Conservation (phyloP, 2,329 filamentous ascomycete genomes). For the Aspergillus tamarii region DNA sequence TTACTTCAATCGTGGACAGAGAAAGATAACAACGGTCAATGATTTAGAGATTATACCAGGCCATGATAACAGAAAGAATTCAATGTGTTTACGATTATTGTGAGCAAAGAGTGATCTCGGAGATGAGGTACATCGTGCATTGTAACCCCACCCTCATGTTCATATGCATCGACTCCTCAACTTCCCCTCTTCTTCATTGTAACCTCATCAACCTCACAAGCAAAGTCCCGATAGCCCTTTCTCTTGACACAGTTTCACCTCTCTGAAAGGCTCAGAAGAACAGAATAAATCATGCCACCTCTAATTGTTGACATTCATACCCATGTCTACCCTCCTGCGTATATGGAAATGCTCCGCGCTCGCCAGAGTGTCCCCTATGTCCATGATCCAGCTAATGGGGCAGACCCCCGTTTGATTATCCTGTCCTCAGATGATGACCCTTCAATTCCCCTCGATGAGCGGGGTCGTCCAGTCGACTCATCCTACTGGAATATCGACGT, state of each 20-base stretch:
- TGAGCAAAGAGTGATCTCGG: not conserved
- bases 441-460: conserved; percentile 45
- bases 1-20: not conserved
- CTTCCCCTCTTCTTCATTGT: conserved; percentile 9
- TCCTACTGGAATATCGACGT: conserved; percentile 80
- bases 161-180: not conserved
- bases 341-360: conserved; percentile 60
- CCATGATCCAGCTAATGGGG: conserved; percentile 40
- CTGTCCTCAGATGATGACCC: conserved; percentile 50
- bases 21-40: not conserved
- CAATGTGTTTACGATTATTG: not conserved
- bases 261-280: conserved; percentile 4
- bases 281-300: conserved; percentile 28
- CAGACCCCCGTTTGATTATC: conserved; percentile 49
- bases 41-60: not conserved
- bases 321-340: conserved; percentile 65
- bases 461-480: conserved; percentile 79
- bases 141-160: not conserved
- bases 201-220: conserved; percentile 1
- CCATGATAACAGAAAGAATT: not conserved
- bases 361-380: conserved; percentile 53
- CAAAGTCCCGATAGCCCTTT: not conserved
- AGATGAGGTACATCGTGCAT: not conserved
- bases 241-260: conserved; percentile 8
- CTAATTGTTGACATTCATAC: conserved; percentile 64